Conservation (phyloP, 306 rosid species). For the Cicer bijugum region DNA sequence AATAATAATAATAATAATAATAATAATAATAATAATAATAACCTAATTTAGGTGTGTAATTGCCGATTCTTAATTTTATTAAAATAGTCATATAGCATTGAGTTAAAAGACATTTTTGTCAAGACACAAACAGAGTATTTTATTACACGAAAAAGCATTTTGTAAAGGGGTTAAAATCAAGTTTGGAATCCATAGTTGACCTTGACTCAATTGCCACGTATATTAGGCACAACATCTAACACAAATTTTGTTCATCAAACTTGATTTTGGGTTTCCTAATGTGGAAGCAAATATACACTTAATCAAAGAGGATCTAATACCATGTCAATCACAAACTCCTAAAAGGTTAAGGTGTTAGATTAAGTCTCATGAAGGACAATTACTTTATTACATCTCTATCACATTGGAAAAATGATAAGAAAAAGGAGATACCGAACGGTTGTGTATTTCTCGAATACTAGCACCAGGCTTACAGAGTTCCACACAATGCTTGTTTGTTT, state of each 20-base stretch:
- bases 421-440: constrained; percentile 67
- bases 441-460: constrained; percentile 75
- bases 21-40: too few relatives aligned
- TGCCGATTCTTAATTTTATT: not conserved
- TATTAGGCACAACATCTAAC: not conserved
- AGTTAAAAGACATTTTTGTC: not conserved
- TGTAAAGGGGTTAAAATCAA: not conserved
- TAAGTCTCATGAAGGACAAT: constrained; percentile 9
- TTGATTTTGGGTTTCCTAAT: constrained; percentile 15
- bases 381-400: not conserved
- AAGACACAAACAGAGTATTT: not conserved
- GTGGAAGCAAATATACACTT: not conserved
- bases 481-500: constrained; percentile 75
- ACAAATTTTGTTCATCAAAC: not conserved
- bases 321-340: constrained; percentile 22
- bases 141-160: not conserved
- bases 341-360: constrained; percentile 17
- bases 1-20: too few relatives aligned
- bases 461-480: constrained; percentile 92
- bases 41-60: not conserved
- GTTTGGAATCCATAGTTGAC: not conserved
- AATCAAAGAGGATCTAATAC: constrained; percentile 4
- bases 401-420: constrained; percentile 9
- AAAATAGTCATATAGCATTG: not conserved
- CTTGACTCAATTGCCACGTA: not conserved